Conservation (phyloP, 352 stramenopile species). For the Lagenidium giganteum region DNA sequence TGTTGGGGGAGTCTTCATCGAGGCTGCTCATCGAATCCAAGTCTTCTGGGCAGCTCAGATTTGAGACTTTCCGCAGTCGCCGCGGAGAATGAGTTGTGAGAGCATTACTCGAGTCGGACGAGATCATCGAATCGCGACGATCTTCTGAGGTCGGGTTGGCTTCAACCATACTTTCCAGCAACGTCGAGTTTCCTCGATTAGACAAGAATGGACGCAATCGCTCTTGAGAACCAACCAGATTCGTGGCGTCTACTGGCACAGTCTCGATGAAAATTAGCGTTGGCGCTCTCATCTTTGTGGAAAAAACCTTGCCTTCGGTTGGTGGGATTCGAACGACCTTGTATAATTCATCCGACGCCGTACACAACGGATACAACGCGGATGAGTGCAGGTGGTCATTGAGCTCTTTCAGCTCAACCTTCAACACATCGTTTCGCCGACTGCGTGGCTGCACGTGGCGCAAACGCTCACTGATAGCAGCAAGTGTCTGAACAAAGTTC, state of each 20-base stretch:
- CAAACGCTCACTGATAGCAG: conserved; percentile 62
- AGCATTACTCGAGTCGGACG: too few relatives aligned
- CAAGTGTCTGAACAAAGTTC: conserved; percentile 64
- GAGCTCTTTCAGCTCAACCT: conserved; percentile 37
- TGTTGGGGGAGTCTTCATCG: conserved; percentile 10
- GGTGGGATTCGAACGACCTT: conserved; percentile 69
- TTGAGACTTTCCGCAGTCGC: conserved; percentile 18
- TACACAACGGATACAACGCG: conserved; percentile 68
- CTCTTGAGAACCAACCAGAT: conserved; percentile 23
- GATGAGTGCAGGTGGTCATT: conserved; percentile 52
- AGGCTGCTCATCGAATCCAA: conserved; percentile 9
- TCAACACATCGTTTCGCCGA: conserved; percentile 40
- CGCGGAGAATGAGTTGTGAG: too few relatives aligned
- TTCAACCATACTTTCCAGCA: too few relatives aligned
- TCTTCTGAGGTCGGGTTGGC: conserved; percentile 23
- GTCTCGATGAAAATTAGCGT: conserved; percentile 77
- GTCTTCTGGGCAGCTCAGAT: conserved; percentile 15
- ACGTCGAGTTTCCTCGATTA: conserved; percentile 46
- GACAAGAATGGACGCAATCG: conserved; percentile 48
- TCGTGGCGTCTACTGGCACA: conserved; percentile 46
- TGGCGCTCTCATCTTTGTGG: conserved; percentile 79
- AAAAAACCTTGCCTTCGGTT: conserved; percentile 78
- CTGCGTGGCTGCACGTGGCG: conserved; percentile 58
- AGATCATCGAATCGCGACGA: conserved; percentile 25
- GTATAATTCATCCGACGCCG: conserved; percentile 65